phyloP scores from a whole-genome alignment of 176 grass and related monocot genomes.

The Carex myosuroides region DNA sequence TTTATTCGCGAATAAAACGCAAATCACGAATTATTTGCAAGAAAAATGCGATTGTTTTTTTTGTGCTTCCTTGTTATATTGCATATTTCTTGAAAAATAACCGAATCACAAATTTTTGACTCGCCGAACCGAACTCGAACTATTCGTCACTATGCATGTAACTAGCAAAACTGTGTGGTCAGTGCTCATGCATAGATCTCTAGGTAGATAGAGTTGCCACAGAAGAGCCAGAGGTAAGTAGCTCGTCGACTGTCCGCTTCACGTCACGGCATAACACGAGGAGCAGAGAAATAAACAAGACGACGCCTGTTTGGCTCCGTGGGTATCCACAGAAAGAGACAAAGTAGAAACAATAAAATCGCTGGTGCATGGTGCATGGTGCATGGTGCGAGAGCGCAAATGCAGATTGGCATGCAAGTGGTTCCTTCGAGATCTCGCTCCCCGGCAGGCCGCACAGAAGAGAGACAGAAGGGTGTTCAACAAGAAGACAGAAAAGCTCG shows the following conservation, averaged over 20 bases:
- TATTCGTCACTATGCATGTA: too few species aligned
- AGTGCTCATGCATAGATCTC: background rate
- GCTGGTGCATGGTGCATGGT: background rate
- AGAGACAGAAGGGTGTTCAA: conserved; percentile 22
- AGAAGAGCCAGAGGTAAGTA: background rate
- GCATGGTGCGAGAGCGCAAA: background rate
- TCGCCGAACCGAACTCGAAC: too few species aligned
- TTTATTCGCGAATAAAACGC: too few species aligned
- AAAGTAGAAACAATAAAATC: conserved; percentile 31
- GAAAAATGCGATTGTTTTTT: too few species aligned
- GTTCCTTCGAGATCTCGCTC: conserved; percentile 20
- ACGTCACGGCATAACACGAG: conserved; percentile 22
- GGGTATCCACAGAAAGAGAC: conserved; percentile 29
- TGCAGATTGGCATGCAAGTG: background rate
- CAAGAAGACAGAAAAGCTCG: background rate
- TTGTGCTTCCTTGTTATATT: too few species aligned
- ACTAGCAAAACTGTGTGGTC: background rate
- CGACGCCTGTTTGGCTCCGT: conserved; percentile 23
- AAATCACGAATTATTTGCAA: too few species aligned
- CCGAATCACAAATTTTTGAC: too few species aligned
- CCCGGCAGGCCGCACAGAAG: conserved; percentile 25
- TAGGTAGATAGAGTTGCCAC: background rate
- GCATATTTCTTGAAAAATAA: too few species aligned
- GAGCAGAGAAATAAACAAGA: background rate
- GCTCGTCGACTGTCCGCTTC: background rate